These are phyloP conservation scores for Galerina marginata DNA, from an alignment of 768 basidiomycete species.

Conservation along the genomic window DNA sequence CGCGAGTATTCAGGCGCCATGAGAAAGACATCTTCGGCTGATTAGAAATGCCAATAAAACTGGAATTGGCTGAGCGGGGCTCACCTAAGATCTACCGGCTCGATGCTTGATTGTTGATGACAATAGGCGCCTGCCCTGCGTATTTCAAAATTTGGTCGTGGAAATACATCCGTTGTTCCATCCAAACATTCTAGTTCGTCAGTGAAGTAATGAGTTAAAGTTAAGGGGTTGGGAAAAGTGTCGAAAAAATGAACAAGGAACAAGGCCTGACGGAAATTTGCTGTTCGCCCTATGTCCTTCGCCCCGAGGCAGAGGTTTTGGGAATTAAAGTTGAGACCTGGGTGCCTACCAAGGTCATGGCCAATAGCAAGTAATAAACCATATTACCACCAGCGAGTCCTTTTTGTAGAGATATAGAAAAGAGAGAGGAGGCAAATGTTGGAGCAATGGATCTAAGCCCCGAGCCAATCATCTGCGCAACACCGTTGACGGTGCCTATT, in stretches of 20 bases:
- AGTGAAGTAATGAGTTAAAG: too few relatives aligned
- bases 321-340: constrained; percentile 32
- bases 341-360: constrained; percentile 31
- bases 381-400: constrained; percentile 52
- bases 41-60: too few relatives aligned
- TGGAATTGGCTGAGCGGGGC: too few relatives aligned
- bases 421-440: constrained; percentile 58
- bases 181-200: background rate
- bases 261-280: background rate
- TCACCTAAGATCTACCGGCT: too few relatives aligned
- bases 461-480: constrained; percentile 59
- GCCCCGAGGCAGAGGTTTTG: background rate
- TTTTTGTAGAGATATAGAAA: constrained; percentile 53
- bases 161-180: background rate
- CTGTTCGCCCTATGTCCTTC: background rate
- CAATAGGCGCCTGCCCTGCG: too few relatives aligned
- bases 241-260: too few relatives aligned
- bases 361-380: constrained; percentile 43
- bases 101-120: too few relatives aligned
- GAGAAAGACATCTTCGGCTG: too few relatives aligned
- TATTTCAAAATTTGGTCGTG: too few relatives aligned
- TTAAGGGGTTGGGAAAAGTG: too few relatives aligned
- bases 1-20: too few relatives aligned
- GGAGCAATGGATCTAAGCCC: constrained; percentile 58
- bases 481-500: constrained; percentile 58